phyloP scores from a whole-genome alignment of 768 basidiomycete genomes.

The Pleurotus eryngii region DNA sequence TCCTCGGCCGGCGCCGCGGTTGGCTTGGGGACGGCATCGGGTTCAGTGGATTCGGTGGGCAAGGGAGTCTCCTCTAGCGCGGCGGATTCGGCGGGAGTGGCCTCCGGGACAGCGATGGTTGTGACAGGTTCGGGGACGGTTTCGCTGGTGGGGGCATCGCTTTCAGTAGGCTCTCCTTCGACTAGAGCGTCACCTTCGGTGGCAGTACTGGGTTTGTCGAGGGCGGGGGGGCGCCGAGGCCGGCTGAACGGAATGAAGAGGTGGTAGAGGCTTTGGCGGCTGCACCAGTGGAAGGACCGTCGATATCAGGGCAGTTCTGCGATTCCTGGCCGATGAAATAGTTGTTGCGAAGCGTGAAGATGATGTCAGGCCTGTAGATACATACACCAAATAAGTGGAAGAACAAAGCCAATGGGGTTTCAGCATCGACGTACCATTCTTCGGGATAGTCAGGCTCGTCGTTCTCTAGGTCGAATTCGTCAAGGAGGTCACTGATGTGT shows the following conservation, averaged over 20 bases:
- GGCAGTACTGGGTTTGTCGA: not conserved
- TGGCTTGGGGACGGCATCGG: not conserved
- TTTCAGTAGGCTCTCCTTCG: not conserved
- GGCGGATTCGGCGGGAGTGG: not conserved
- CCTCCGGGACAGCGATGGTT: not conserved
- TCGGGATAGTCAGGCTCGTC: conserved; percentile 5
- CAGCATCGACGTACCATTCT: not conserved
- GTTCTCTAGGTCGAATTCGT: conserved; percentile 18
- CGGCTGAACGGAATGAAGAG: not conserved
- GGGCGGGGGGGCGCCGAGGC: not conserved
- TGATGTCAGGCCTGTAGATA: conserved; percentile 3
- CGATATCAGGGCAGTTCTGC: conserved; percentile 20
- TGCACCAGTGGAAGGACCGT: conserved; percentile 11
- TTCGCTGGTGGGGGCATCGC: not conserved
- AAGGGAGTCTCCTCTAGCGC: not conserved
- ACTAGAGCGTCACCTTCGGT: not conserved
- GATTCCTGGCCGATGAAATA: conserved; percentile 19
- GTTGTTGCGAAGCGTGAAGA: conserved; percentile 13
- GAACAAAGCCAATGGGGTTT: not conserved
- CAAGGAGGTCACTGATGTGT: conserved; percentile 18
- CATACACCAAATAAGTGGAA: no score
- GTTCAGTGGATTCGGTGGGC: not conserved
- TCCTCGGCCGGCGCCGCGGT: not conserved
- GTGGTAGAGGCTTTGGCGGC: not conserved
- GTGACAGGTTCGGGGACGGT: not conserved